Base-by-base conservation (phyloP, 2,329 filamentous ascomycete genomes). In the Diaporthe citrichinensis region DNA sequence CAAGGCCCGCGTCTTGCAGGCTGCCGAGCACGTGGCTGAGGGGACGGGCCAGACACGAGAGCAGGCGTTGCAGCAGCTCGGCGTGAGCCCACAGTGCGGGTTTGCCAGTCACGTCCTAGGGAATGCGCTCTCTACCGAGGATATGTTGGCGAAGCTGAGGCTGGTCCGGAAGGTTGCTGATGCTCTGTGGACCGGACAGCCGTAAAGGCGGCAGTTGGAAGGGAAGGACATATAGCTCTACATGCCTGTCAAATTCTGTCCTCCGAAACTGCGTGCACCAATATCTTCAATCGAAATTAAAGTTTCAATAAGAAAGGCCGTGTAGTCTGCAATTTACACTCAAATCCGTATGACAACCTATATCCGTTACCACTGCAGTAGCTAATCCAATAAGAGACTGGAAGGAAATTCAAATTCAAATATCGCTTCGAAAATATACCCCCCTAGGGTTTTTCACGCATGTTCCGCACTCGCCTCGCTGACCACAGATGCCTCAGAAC, bases 1-100 rank as follows among this genome's bases (percentile, higher is more conserved):
- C 80, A 86, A 86, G 78, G 82, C 81, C 75, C 83, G 84, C 8
- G 85, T 89, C 5, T 79, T 82, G 34, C 81, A 85, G 28, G 87
- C 87, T 2, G 91, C 91, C 2, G 86, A 88, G 51, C 89, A 90
- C 80, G 88, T 92, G 72, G 90, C 90, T 0, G 85, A 89, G 78
- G 90, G 90, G 0, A 90, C 88, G 74, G 87, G 86, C 7, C 84
- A 90, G 77, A 86, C 84, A 7, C 81, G 85, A 23, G 84, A 90
- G 76, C 87, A 92, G 78, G 91, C 91, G 0, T 81, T 93, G 39
- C 84, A 89, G 77, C 88, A 88, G 78, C 84, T 92, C 69, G 88
- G 88, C 46, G 86, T 91, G 14, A 90, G 88, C 78, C 90, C 90
- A 1, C 90, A 92, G 81, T 90, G 89, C 78, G 89, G 89, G 1